phyloP scores from a whole-genome alignment of 306 rosid species.

The Dalbergia cochinchinensis region DNA sequence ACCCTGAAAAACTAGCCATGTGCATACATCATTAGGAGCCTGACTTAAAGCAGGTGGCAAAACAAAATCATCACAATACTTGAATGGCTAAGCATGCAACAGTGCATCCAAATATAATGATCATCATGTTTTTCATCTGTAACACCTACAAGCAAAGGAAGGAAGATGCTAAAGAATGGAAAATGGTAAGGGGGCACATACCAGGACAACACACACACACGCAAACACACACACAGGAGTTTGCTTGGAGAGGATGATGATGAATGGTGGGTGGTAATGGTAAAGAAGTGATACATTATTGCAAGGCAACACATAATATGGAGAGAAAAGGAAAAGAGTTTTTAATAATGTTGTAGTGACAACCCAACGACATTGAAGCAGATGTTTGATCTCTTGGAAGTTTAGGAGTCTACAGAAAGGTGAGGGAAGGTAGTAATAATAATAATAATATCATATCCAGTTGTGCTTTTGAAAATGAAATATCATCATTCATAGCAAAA shows the following conservation, averaged over 20 bases:
- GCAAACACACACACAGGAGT: conserved; percentile 6
- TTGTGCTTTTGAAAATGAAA: conserved; percentile 44
- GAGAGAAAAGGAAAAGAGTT: conserved; percentile 25
- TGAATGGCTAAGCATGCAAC: conserved; percentile 16
- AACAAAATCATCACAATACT: conserved; percentile 32
- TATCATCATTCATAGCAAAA: not conserved
- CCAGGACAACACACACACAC: not conserved
- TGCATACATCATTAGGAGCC: conserved; percentile 8
- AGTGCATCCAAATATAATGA: conserved; percentile 12
- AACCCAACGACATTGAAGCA: conserved; percentile 61
- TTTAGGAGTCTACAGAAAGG: conserved; percentile 53
- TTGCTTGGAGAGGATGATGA: conserved; percentile 36
- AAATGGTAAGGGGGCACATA: conserved; percentile 36
- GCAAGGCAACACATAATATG: conserved; percentile 50
- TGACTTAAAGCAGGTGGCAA: conserved; percentile 3
- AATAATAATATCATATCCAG: conserved; percentile 32
- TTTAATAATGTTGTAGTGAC: conserved; percentile 51
- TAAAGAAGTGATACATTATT: conserved; percentile 54
- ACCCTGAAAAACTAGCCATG: conserved; percentile 25
- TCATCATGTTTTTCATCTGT: not conserved
- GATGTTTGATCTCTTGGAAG: conserved; percentile 68
- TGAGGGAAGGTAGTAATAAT: conserved; percentile 41
- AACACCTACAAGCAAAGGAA: conserved; percentile 25
- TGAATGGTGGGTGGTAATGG: conserved; percentile 41
- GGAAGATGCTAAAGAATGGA: conserved; percentile 23